Conservation (phyloP, 768 basidiomycete species). For the Favolaschia claudopus region DNA sequence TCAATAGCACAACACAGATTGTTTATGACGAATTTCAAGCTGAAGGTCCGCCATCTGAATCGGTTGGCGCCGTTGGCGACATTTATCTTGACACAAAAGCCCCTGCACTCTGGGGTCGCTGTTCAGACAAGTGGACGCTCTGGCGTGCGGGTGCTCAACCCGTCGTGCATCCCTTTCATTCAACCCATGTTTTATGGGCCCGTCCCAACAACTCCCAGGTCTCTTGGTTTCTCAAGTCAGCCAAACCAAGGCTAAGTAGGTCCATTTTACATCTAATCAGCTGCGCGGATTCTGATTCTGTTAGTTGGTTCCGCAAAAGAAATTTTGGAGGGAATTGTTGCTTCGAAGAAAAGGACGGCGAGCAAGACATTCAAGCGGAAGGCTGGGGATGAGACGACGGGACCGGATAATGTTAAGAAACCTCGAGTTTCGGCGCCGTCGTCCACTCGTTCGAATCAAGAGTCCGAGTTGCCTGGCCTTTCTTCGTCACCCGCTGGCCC, state of each 20-base stretch:
- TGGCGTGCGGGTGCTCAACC: constrained; percentile 14
- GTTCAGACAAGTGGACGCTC: background rate
- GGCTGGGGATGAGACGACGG: background rate
- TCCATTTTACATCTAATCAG: background rate
- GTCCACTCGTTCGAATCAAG: too few relatives aligned
- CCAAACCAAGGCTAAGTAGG: constrained; percentile 1
- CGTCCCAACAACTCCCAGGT: background rate
- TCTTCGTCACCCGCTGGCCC: too few relatives aligned
- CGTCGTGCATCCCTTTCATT: background rate
- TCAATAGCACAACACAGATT: too few relatives aligned
- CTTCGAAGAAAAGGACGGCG: background rate
- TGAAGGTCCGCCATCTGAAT: background rate
- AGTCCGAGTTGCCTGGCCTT: too few relatives aligned
- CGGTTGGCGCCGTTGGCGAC: constrained; percentile 11
- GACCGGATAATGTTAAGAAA: constrained; percentile 8
- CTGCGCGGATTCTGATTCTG: background rate
- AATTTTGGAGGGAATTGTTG: background rate
- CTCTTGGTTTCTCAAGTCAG: background rate
- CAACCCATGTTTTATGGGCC: constrained; percentile 7
- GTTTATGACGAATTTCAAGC: constrained; percentile 9
- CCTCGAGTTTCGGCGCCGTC: background rate
- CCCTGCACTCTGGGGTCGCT: constrained; percentile 3
- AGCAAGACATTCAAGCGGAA: constrained; percentile 10
- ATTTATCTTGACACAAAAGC: constrained; percentile 12
- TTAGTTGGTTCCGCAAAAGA: constrained; percentile 3